phyloP scores from a whole-genome alignment of 805 yeast species.

The Yarrowia alimentaria region DNA sequence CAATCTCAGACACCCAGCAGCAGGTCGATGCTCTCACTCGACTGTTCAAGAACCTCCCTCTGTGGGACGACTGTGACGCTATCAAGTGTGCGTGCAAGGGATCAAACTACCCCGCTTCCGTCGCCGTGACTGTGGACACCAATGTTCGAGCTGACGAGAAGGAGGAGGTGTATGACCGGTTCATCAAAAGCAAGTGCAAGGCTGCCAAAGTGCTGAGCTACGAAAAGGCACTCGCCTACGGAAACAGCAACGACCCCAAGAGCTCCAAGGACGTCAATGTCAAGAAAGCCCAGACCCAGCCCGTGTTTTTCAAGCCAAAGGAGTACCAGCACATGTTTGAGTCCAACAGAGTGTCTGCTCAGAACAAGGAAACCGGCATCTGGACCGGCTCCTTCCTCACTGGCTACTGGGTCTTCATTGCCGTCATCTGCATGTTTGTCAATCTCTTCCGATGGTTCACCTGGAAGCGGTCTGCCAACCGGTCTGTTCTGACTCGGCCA shows the following conservation, averaged over 20 bases:
- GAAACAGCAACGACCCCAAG: background rate
- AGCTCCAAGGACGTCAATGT: slow-evolving; percentile 28
- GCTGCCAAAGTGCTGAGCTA: background rate
- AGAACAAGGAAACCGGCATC: slow-evolving; percentile 36
- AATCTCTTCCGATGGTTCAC: slow-evolving; percentile 28
- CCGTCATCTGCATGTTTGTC: slow-evolving; percentile 27
- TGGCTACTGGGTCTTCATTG: slow-evolving; percentile 38
- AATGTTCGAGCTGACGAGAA: slow-evolving; percentile 4
- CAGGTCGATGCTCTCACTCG: slow-evolving; percentile 13
- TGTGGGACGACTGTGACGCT: slow-evolving; percentile 32
- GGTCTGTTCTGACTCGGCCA: slow-evolving; percentile 34
- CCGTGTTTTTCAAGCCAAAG: slow-evolving; percentile 33
- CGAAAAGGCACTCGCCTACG: background rate
- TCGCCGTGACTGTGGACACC: slow-evolving; percentile 30
- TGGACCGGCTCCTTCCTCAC: slow-evolving; percentile 39
- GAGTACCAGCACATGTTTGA: slow-evolving; percentile 29
- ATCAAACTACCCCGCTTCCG: slow-evolving; percentile 37
- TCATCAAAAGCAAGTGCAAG: slow-evolving; percentile 8
- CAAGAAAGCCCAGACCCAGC: slow-evolving; percentile 28
- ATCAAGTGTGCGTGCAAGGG: slow-evolving; percentile 38
- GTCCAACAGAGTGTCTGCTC: background rate
- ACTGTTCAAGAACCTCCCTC: slow-evolving; percentile 6
- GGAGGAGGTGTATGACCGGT: background rate
- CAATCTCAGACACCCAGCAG: too few relatives aligned
- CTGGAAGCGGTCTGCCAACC: slow-evolving; percentile 33